These are phyloP conservation scores for Monosporascus sp. DNA, from an alignment of 2,329 filamentous ascomycete species.

Conservation along the genomic window DNA sequence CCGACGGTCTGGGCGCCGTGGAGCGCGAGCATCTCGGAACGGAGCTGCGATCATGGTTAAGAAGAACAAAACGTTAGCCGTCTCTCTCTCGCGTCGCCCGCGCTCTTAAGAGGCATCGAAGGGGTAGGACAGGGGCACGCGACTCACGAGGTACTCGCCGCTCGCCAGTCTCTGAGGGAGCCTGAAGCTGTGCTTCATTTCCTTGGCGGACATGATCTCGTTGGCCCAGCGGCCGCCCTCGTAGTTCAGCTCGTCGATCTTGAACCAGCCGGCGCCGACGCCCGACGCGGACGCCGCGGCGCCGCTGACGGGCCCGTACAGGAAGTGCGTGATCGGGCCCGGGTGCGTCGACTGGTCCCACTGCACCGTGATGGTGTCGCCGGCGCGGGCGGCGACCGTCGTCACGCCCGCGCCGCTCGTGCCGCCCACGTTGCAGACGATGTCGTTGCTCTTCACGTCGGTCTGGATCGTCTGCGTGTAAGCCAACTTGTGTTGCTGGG, in stretches of 20 bases:
- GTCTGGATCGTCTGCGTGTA: slow-evolving; percentile 7
- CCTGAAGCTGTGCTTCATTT: slow-evolving; percentile 20
- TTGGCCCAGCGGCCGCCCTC: slow-evolving; percentile 21
- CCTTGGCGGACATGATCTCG: slow-evolving; percentile 15
- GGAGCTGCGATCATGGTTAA: slow-evolving; percentile 15
- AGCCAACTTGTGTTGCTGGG: background rate
- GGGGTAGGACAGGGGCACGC: background rate
- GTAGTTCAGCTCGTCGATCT: slow-evolving; percentile 22
- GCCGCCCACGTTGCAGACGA: slow-evolving; percentile 22
- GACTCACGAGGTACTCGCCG: slow-evolving; percentile 27
- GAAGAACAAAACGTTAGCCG: background rate
- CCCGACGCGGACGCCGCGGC: slow-evolving; percentile 61
- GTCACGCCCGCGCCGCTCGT: slow-evolving; percentile 21
- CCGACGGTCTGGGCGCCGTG: slow-evolving; percentile 23
- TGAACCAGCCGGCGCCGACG: slow-evolving; percentile 23
- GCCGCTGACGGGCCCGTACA: slow-evolving; percentile 40
- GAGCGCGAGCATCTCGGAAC: slow-evolving; percentile 30
- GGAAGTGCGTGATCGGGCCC: slow-evolving; percentile 30
- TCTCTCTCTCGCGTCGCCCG: background rate
- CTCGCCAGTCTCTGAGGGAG: slow-evolving; percentile 23
- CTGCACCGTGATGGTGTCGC: slow-evolving; percentile 30
- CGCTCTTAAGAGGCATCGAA: too few relatives aligned
- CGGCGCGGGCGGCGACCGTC: slow-evolving; percentile 26
- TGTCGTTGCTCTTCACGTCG: slow-evolving; percentile 20
- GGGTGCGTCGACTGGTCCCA: slow-evolving; percentile 34